Conservation (phyloP, 2,329 filamentous ascomycete genomes). For the Cryphonectria japonica region DNA sequence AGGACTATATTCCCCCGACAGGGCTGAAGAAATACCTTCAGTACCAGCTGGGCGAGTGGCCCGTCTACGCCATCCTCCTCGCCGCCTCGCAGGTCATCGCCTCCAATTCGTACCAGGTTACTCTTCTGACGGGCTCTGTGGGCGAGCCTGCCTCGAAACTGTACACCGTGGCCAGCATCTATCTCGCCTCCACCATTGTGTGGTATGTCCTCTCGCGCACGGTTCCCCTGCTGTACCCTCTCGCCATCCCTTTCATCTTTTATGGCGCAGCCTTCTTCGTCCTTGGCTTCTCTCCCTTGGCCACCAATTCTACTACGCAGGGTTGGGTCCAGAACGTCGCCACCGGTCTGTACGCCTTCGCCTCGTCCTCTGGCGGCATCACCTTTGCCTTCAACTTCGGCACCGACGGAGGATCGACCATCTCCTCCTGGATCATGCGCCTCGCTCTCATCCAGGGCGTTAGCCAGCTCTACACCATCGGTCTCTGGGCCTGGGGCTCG, state of each 20-base stretch:
- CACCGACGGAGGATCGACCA: slow-evolving; percentile 62
- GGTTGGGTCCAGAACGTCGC: slow-evolving; percentile 61
- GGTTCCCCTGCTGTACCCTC: slow-evolving; percentile 55
- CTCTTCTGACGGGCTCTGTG: slow-evolving; percentile 63
- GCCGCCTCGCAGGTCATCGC: slow-evolving; percentile 64
- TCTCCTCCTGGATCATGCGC: slow-evolving; percentile 68
- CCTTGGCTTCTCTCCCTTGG: slow-evolving; percentile 60
- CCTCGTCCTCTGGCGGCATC: slow-evolving; percentile 63
- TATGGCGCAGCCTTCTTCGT: slow-evolving; percentile 64
- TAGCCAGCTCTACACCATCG: slow-evolving; percentile 65
- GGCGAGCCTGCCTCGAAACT: slow-evolving; percentile 60
- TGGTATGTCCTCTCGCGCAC: slow-evolving; percentile 66
- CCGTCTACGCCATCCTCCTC: slow-evolving; percentile 61
- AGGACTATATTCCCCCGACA: slow-evolving; percentile 59
- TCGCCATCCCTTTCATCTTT: slow-evolving; percentile 61
- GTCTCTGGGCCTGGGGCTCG: slow-evolving; percentile 67
- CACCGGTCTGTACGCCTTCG: slow-evolving; percentile 63
- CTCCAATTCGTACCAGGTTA: slow-evolving; percentile 68
- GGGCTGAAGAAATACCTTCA: slow-evolving; percentile 53
- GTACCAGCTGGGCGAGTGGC: slow-evolving; percentile 58
- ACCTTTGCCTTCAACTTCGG: slow-evolving; percentile 71
- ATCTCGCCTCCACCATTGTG: slow-evolving; percentile 56
- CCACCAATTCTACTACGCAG: slow-evolving; percentile 42
- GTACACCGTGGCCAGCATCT: slow-evolving; percentile 61
- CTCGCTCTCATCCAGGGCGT: slow-evolving; percentile 67